Conservation (phyloP, 371 early-diverging fungal genomes). For the Rhizopus microsporus region DNA sequence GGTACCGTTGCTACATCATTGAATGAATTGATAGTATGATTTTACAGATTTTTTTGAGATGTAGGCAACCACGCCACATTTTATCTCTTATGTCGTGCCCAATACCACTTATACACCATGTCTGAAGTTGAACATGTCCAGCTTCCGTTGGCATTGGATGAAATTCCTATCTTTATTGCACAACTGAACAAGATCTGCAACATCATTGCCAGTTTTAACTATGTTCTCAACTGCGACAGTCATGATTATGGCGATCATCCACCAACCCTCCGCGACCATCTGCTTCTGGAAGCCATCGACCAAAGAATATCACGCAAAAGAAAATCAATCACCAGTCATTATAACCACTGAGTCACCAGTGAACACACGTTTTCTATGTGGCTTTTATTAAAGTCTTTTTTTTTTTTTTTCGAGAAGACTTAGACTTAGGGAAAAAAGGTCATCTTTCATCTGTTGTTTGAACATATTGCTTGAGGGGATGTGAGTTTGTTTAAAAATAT, state of each 20-base stretch:
- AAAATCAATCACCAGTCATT: constrained; percentile 19
- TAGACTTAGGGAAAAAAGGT: too few relatives aligned
- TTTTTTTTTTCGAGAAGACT: too few relatives aligned
- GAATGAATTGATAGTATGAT: constrained; percentile 11
- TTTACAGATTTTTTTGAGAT: constrained; percentile 14
- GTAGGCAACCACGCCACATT: constrained; percentile 29
- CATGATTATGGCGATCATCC: constrained; percentile 22
- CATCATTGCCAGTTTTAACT: constrained; percentile 21
- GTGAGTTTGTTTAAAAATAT: too few relatives aligned
- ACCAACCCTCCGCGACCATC: constrained; percentile 11
- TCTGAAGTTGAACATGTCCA: constrained; percentile 30
- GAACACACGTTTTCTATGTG: too few relatives aligned
- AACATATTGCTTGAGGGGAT: too few relatives aligned
- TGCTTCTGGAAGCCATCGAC: constrained; percentile 9
- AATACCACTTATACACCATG: constrained; percentile 25
- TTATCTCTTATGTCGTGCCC: constrained; percentile 21
- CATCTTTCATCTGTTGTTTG: too few relatives aligned
- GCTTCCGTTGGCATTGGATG: constrained; percentile 12
- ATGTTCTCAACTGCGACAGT: constrained; percentile 21
- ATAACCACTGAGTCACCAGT: constrained; percentile 8
- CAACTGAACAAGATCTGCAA: constrained; percentile 24
- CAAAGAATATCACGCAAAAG: constrained; percentile 16
- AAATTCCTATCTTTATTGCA: constrained; percentile 24
- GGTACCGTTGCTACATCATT: constrained; percentile 11
- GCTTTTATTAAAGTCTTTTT: too few relatives aligned